Base-by-base conservation (phyloP, 2,329 filamentous ascomycete genomes). In the Hymenoscyphus scutula region DNA sequence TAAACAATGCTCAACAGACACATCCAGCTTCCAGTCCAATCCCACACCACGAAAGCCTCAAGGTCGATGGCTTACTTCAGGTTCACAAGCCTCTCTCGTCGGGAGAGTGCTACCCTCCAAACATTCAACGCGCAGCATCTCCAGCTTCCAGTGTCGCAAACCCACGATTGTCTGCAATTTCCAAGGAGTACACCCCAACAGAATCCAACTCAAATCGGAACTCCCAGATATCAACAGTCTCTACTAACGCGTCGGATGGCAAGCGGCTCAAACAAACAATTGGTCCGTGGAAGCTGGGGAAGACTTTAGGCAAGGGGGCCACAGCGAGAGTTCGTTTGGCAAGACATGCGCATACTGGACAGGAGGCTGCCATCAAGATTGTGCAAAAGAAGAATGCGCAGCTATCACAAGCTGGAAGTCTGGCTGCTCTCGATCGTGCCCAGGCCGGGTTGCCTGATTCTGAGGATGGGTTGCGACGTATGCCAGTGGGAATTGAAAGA, bases 321-420 rank as follows among this genome's bases (percentile, higher is more conserved):
- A 96, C 92, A 57, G 94, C 92, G 15, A 86, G 91, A 30, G 95
- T 99, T 17, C 85, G 94, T 60, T 80, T 95, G 38, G 96, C 94
- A 25, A 87, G 91, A 66, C 93, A 99, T 77, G 83, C 82, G 27
- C 77, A 86, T 25, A 95, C 92, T 3, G 86, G 90, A 10, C 89
- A 97, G 71, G 82, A 89, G 57, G 95, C 92, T 3, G 95, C 95
- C 1, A 90, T 97, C 73, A 99, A 99, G 80, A 98, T 99, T 71
- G 91, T 99, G 30, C 91, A 91, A 62, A 93, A 96, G 75, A 85
- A 84, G 62, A 89, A 86, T 59, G 91, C 90, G 13, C 88, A 90
- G 64, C 84, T 93, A 71, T 89, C 91, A 1, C 90, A 95, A 67
- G 92, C 92, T 58, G 88, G 92, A 68, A 97, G 93, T 74, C 83